A percentile compares a stretch with the other conserved stretches of the same genome.
These are phyloP conservation scores for Podospora sp. DNA, from an alignment of 495 filamentous ascomycete species.

Conservation along the genomic window DNA sequence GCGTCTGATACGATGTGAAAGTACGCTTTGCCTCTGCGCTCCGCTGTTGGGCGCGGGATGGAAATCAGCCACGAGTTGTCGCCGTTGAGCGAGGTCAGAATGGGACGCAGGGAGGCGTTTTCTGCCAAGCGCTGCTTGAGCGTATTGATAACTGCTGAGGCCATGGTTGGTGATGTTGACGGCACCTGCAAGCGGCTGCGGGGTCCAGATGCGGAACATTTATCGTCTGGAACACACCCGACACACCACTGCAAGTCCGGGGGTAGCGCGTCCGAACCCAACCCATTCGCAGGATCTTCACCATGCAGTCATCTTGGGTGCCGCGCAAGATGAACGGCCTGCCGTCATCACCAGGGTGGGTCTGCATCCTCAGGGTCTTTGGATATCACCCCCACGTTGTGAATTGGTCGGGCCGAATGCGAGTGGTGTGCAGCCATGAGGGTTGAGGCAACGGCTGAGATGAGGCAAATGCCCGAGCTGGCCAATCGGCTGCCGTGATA, in stretches of 20 bases:
- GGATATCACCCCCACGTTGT: not conserved
- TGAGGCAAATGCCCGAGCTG: not conserved
- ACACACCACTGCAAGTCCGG: no score
- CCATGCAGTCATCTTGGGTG: no score
- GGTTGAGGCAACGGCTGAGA: no score
- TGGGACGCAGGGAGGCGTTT: not conserved
- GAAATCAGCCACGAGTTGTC: conserved; percentile 18
- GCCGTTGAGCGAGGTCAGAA: conserved; percentile 16
- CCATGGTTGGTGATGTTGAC: no score
- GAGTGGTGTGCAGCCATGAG: not conserved
- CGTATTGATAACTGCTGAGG: no score
- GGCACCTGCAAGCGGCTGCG: no score
- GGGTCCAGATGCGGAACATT: no score
- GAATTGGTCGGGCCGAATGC: not conserved
- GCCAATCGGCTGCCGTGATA: not conserved
- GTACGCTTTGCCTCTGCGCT: conserved; percentile 3
- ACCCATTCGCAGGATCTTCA: no score
- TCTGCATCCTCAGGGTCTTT: not conserved
- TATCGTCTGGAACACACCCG: no score
- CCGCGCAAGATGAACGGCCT: not conserved
- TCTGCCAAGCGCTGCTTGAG: no score
- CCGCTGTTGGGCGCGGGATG: not conserved
- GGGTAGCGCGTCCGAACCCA: no score
- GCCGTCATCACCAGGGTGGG: not conserved
- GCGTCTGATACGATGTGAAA: conserved; percentile 9